Conservation (phyloP, 169 alveolate genomes). For the Haemoproteus tartakovskyi region DNA sequence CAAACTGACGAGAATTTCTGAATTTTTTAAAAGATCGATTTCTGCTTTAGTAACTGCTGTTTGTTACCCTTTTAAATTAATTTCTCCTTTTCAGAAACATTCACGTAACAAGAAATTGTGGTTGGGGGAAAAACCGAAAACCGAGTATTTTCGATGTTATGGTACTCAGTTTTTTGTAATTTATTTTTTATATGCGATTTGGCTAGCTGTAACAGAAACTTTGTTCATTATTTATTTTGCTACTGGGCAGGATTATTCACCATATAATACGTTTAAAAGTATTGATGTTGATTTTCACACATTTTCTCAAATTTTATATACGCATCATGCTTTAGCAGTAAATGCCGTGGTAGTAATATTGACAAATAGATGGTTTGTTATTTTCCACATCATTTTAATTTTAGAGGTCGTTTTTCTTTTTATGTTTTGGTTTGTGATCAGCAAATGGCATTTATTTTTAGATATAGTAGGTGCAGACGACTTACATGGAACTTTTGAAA, state of each 20-base stretch:
- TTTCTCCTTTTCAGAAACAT: slow-evolving; percentile 28
- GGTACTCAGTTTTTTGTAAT: slow-evolving; percentile 70
- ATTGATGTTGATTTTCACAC: slow-evolving; percentile 67
- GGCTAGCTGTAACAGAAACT: slow-evolving; percentile 74
- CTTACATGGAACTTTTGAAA: slow-evolving; percentile 72
- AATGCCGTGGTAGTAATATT: slow-evolving; percentile 71
- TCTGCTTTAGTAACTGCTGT: background rate
- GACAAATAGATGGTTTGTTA: slow-evolving; percentile 72
- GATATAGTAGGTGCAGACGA: slow-evolving; percentile 74
- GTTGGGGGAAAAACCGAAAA: slow-evolving; percentile 67
- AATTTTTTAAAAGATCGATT: slow-evolving; percentile 6
- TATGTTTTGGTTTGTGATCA: slow-evolving; percentile 68
- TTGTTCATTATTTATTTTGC: slow-evolving; percentile 61
- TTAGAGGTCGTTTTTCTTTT: slow-evolving; percentile 58
- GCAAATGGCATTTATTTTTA: slow-evolving; percentile 65
- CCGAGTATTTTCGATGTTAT: slow-evolving; percentile 64
- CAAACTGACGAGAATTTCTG: too few relatives aligned
- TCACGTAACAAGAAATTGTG: slow-evolving; percentile 38
- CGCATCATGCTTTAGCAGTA: slow-evolving; percentile 71
- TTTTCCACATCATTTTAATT: slow-evolving; percentile 62
- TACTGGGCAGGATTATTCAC: slow-evolving; percentile 61
- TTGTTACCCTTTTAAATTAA: slow-evolving; percentile 23
- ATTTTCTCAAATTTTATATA: slow-evolving; percentile 72
- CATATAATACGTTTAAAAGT: slow-evolving; percentile 11
- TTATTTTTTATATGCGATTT: slow-evolving; percentile 72